Evolutionary conservation across 148 eudicot genomes (phyloP), one percentile per base, ranked within the genome.

Genomic region (Persicaria maculosa): DNA sequence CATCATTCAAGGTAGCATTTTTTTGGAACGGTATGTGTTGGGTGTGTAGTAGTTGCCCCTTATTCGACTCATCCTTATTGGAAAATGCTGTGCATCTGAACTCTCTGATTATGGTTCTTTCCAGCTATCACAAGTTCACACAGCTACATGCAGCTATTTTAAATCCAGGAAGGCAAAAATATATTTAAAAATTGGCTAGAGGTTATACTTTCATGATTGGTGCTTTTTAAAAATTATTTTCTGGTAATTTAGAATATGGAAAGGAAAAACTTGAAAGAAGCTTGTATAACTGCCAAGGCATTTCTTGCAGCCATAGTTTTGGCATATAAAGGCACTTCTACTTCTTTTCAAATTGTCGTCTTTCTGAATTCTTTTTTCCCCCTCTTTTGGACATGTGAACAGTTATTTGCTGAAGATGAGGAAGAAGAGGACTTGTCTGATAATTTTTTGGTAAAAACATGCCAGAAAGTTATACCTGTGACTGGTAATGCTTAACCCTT

Each of bases 401-500:
- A 85, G 95, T 80, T 94, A 73, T 87, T 91, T 81, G 74, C 84
- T 68, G 81, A 81, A 72, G 97, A 88, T 65, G 98, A 91, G 72
- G 95, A 91, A 75, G 95, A 91, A 59, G 83, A 85, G 61, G 98
- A 94, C 83, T 83, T 94, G 61, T 91, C 98, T 1, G 90, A 94
- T 73, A 94, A 94, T 77, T 82, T 94, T 84, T 83, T 94, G 50
- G 97, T 91, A 73, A 94, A 90, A 86, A 88, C 96, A 70, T 94
- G 98, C 90, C 96, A 88, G 80, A 94, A 88, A 74, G 79, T 90
- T 83, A 94, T 94, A 77, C 98, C 97, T 9, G 97, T 94, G 47
- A 87, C 98, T n/a, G 86, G 98, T 94, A 86, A 80, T 40, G 20
- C 25, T 40, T 74, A 72, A 36, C 17, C 47, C 7, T 65, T 20